Evolutionary conservation across 352 stramenopile species (phyloP), one percentile per base, ranked within the genome.

Genomic region (Phytophthora megakarya): DNA sequence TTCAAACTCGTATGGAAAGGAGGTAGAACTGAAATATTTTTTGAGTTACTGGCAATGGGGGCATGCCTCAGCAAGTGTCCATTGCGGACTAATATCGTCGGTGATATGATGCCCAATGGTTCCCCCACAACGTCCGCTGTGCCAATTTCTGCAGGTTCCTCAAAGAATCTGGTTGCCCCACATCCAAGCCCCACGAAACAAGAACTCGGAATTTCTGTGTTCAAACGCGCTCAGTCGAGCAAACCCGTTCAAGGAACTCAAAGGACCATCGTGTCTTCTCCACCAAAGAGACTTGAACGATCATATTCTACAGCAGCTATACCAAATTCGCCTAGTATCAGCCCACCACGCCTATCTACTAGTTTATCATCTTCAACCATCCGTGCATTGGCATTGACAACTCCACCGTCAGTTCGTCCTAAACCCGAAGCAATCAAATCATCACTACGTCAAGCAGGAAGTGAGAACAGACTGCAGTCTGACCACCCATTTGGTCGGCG

Each of bases 21-120:
- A 23, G 28, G 48, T 58, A 35, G 40, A 32, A 32, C 9, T 32
- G 9, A 9, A 5, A 32, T 10, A n/a, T n/a, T n/a, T n/a, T 32
- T 32, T 32, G 26, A 32, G 26, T 52, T n/a, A n/a, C n/a, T n/a
- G n/a, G n/a, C n/a, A n/a, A 68, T 68, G 61, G 61, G 61, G 28
- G 35, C 28, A 32, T 68, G 51, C 61, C 53, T 53, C 44, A 68
- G 61, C 38, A 68, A 68, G 33, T 38, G 49, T 35, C 61, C 51
- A 12, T n/a, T 23, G 37, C 16, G 58, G 16, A 39, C 23, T 30
- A 63, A 43, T 18, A 51, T 48, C 18, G 61, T 47, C n/a, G 45
- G 61, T 30, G 44, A 49, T 32, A 32, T 67, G 21, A 19, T 53
- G 4, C 50, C 44, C 19, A 53, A 58, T 15, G 26, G 16, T 3